Conservation (phyloP, 2,329 filamentous ascomycete genomes). For the Penicillium sp. region DNA sequence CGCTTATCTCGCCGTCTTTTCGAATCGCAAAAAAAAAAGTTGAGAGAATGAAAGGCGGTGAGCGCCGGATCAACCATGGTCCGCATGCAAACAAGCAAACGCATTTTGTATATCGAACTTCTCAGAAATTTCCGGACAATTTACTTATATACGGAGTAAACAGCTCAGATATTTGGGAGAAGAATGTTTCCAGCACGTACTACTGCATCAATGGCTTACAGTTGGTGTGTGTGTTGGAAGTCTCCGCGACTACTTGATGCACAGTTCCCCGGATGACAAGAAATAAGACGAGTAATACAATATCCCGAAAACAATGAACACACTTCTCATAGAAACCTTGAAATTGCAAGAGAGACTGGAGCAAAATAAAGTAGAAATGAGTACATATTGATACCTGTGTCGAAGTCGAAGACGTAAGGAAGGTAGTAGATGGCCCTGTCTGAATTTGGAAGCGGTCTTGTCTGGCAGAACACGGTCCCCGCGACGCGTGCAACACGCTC, state of each 20-base stretch:
- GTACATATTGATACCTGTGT: not conserved
- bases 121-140: not conserved
- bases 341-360: no score
- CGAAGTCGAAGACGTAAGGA: not conserved
- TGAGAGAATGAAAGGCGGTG: slow-evolving; percentile 19
- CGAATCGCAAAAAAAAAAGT: slow-evolving; percentile 23
- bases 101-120: not conserved
- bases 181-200: not conserved
- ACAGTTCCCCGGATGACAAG: not conserved
- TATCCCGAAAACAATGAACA: not conserved
- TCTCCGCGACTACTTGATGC: not conserved
- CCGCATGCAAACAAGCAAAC: slow-evolving; percentile 29
- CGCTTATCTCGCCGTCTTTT: slow-evolving; percentile 9
- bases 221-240: not conserved
- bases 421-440: not conserved
- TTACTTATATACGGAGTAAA: not conserved
- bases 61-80: slow-evolving; percentile 10
- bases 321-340: not conserved
- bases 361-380: not conserved
- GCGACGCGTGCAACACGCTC: slow-evolving; percentile 43
- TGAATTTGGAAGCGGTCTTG: not conserved
- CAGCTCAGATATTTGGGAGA: not conserved
- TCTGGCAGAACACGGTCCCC: slow-evolving; percentile 17
- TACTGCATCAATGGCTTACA: no score
- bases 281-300: no score